Conservation (phyloP, 257 asterid genomes). For the Buddleja alternifolia region DNA sequence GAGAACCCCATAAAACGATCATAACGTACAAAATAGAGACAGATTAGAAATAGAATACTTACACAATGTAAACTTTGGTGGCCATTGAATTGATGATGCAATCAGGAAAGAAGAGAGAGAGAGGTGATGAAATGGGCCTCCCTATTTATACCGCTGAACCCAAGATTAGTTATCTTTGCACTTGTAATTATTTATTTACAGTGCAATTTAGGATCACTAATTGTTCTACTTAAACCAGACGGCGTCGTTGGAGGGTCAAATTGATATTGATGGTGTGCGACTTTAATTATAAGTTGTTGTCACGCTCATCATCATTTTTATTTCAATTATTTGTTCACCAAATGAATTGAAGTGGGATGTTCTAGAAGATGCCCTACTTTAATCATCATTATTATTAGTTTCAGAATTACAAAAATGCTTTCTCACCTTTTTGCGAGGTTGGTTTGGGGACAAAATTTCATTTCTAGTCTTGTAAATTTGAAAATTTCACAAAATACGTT, state of each 20-base stretch:
- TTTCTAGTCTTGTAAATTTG: too few relatives aligned
- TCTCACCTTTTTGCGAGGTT: neutral
- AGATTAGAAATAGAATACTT: constrained; percentile 25
- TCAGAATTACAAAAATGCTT: neutral
- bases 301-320: constrained; percentile 40
- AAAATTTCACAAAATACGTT: too few relatives aligned
- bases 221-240: neutral
- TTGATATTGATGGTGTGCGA: constrained; percentile 13
- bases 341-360: constrained; percentile 8
- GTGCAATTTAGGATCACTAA: constrained; percentile 10
- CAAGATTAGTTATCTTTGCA: neutral
- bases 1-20: neutral
- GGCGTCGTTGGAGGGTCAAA: constrained; percentile 19
- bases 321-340: neutral
- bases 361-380: neutral
- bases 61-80: constrained; percentile 65
- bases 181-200: neutral
- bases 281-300: constrained; percentile 32
- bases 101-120: neutral
- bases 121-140: constrained; percentile 6
- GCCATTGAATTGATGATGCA: too few relatives aligned
- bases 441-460: too few relatives aligned
- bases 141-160: neutral
- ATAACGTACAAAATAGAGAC: neutral
- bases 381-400: neutral